Conservation (phyloP, 805 yeast species). For the Wickerhamiella dianesei region DNA sequence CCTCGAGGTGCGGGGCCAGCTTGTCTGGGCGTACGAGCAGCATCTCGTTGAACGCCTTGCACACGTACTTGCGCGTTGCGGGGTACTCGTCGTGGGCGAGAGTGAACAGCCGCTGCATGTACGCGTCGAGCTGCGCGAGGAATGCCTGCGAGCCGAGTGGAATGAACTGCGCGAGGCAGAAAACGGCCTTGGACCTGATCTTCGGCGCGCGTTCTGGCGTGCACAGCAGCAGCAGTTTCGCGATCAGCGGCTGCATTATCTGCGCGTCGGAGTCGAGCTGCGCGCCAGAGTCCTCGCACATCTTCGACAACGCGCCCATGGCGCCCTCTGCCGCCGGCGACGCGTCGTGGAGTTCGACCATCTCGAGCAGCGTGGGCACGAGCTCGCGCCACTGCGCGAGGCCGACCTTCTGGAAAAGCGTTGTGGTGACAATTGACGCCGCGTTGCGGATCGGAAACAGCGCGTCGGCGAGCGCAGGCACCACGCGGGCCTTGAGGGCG, state of each 20-base stretch:
- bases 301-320: slow-evolving; percentile 65
- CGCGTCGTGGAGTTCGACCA: slow-evolving; percentile 36
- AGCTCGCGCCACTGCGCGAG: slow-evolving; percentile 60
- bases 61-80: slow-evolving; percentile 57
- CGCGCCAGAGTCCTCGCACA: slow-evolving; percentile 75
- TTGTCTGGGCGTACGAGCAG: slow-evolving; percentile 71
- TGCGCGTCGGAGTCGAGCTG: slow-evolving; percentile 51
- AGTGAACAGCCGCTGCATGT: slow-evolving; percentile 47
- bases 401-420: slow-evolving; percentile 60
- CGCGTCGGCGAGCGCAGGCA: slow-evolving; percentile 38
- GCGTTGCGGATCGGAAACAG: slow-evolving; percentile 64
- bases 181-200: slow-evolving; percentile 49
- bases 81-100: slow-evolving; percentile 50
- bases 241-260: slow-evolving; percentile 43
- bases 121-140: slow-evolving; percentile 49
- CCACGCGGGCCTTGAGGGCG: slow-evolving; percentile 33
- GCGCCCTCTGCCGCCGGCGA: slow-evolving; percentile 55
- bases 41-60: slow-evolving; percentile 58
- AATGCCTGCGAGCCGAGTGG: slow-evolving; percentile 56
- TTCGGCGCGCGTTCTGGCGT: slow-evolving; percentile 23
- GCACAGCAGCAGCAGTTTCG: slow-evolving; percentile 44
- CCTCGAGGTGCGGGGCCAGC: slow-evolving; percentile 63
- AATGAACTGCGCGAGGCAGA: slow-evolving; percentile 65
- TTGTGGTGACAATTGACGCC: slow-evolving; percentile 80
- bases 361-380: slow-evolving; percentile 51